A percentile compares a stretch with the other conserved stretches of the same genome.
phyloP scores from a whole-genome alignment of 1,139 yeast genomes.

The Sugiyamaella castrensis region DNA sequence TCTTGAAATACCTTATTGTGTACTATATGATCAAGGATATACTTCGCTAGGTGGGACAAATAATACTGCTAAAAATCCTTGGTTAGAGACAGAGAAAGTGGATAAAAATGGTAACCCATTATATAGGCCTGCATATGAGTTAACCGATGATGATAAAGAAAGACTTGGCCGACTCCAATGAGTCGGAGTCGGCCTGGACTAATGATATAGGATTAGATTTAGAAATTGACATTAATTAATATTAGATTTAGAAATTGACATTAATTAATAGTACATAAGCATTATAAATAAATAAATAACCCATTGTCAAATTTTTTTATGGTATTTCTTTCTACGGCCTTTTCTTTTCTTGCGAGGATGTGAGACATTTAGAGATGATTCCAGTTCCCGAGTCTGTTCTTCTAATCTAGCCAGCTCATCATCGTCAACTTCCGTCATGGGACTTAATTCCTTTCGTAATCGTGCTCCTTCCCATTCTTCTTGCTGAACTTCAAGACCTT shows the following conservation, averaged over 20 bases:
- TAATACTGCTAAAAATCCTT: conserved; percentile 66
- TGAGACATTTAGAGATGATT: too few species aligned
- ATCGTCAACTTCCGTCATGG: conserved; percentile 23
- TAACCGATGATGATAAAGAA: conserved; percentile 58
- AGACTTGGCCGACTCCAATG: conserved; percentile 44
- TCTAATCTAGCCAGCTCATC: conserved; percentile 15
- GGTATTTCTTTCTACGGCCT: too few species aligned
- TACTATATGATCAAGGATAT: conserved; percentile 70
- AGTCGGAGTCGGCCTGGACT: too few species aligned
- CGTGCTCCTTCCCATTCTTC: conserved; percentile 21
- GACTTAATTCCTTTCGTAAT: conserved; percentile 22
- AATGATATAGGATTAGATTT: too few species aligned
- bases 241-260: too few species aligned
- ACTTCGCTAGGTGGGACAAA: conserved; percentile 77
- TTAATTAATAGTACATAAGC: too few species aligned
- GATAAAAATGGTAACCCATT: conserved; percentile 22
- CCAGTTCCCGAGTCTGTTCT: too few species aligned
- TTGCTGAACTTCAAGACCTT: conserved; percentile 20
- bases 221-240: too few species aligned
- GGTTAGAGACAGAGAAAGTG: conserved; percentile 36
- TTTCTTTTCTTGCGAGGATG: too few species aligned
- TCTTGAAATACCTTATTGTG: conserved; percentile 57
- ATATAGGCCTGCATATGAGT: conserved; percentile 64
- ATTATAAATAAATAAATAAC: too few species aligned
- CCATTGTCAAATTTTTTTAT: too few species aligned